Percentiles rank a stretch among this genome's conserved stretches.
Evolutionary conservation across 2,329 filamentous ascomycete genomes (phyloP).

Genomic region (Pseudocercospora macadamiae): DNA sequence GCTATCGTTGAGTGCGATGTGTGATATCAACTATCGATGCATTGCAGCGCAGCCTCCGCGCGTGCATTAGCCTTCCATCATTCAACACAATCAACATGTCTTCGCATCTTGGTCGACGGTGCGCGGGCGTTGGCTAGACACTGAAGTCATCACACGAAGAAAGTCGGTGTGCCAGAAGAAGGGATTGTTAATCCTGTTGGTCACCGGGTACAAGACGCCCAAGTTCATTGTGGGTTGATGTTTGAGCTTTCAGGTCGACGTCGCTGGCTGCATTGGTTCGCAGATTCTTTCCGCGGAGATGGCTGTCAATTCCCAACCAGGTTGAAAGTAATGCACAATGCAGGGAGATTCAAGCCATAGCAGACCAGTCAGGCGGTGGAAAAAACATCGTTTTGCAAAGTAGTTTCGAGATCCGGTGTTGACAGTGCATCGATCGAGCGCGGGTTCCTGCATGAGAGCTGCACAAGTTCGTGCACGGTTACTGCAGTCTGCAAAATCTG

Average conservation of each 20-base stretch:
- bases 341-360: not conserved
- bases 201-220: not conserved
- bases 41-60: not conserved
- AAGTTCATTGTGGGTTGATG: no score
- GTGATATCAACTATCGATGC: not conserved
- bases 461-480: not conserved
- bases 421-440: not conserved
- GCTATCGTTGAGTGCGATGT: not conserved
- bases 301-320: not conserved
- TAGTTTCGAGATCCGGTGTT: not conserved
- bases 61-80: not conserved
- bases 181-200: not conserved
- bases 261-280: slow-evolving; percentile 8
- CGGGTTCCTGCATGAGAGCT: slow-evolving; percentile 2
- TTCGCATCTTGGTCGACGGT: no score
- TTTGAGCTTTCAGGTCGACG: no score
- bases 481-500: not conserved
- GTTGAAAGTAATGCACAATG: not conserved
- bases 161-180: not conserved
- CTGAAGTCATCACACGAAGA: not conserved
- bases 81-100: no score
- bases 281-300: slow-evolving; percentile 4
- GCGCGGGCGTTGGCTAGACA: no score
- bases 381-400: not conserved
- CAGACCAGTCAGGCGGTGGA: slow-evolving; percentile 7